These are phyloP conservation scores for Calonectria pseudoreteaudii DNA, from an alignment of 2,329 filamentous ascomycete species.

Conservation along the genomic window DNA sequence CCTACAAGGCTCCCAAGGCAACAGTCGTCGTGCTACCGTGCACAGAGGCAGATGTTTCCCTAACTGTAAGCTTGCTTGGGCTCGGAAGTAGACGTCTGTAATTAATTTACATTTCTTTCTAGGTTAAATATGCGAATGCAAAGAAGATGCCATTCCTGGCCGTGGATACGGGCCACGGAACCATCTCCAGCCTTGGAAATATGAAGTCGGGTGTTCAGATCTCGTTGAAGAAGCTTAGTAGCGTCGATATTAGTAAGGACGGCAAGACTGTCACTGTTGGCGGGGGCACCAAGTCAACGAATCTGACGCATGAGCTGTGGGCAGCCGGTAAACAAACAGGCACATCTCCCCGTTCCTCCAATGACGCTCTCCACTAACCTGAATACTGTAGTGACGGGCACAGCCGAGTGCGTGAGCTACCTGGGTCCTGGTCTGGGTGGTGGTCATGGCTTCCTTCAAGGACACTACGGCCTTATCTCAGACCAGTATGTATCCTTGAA, in stretches of 20 bases:
- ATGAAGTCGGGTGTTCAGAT: conserved; percentile 65
- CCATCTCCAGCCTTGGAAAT: conserved; percentile 59
- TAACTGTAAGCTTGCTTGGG: conserved; percentile 51
- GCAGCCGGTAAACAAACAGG: conserved; percentile 62
- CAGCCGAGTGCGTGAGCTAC: conserved; percentile 43
- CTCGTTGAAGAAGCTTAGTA: conserved; percentile 56
- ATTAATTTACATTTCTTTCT: not conserved
- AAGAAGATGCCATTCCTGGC: conserved; percentile 63
- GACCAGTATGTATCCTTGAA: conserved; percentile 50
- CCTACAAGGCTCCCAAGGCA: conserved; percentile 54
- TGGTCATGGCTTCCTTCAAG: conserved; percentile 46
- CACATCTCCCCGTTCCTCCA: conserved; percentile 25
- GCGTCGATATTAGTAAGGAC: conserved; percentile 55
- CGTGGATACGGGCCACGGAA: conserved; percentile 64
- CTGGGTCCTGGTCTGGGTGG: conserved; percentile 46
- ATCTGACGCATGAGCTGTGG: conserved; percentile 62
- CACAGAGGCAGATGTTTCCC: conserved; percentile 61
- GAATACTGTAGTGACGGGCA: conserved; percentile 34
- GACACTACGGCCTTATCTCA: conserved; percentile 43
- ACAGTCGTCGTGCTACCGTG: conserved; percentile 60
- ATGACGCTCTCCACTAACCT: not conserved
- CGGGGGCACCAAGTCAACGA: conserved; percentile 60
- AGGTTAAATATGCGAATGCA: conserved; percentile 58
- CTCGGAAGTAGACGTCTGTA: fast-evolving
- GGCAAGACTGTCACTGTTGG: conserved; percentile 58